phyloP scores from a whole-genome alignment of 176 grass and related monocot species.

The Aegilops bicornis region DNA sequence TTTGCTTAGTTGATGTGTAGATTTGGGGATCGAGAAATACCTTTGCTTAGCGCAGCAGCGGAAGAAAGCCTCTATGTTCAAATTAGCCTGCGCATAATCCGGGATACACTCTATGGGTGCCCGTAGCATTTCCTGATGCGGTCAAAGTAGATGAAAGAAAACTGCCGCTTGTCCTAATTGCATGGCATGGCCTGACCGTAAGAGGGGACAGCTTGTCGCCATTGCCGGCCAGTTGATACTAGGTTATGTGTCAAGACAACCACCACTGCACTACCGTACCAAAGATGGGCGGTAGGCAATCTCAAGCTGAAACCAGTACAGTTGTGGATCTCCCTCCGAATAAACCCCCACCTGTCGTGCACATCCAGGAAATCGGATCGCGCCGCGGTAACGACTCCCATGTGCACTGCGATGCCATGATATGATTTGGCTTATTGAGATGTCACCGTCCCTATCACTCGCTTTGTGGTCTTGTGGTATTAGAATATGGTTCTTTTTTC shows the following conservation, averaged over 20 bases:
- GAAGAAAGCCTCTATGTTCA: not conserved
- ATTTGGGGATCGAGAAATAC: not conserved
- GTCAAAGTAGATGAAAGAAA: not conserved
- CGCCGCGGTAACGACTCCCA: not conserved
- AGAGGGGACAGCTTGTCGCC: slow-evolving; percentile 21
- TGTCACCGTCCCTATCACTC: slow-evolving; percentile 18
- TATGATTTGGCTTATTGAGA: slow-evolving; percentile 17
- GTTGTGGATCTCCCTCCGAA: not conserved
- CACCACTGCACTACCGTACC: not conserved
- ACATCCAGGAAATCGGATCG: not conserved
- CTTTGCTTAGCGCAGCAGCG: not conserved
- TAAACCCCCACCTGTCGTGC: not conserved
- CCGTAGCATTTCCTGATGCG: not conserved
- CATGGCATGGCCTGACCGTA: not conserved
- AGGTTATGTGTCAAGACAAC: not conserved
- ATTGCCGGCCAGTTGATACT: not conserved
- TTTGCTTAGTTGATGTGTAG: not conserved
- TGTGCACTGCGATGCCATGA: slow-evolving; percentile 6
- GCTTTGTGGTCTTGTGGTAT: not conserved
- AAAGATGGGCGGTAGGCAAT: no score
- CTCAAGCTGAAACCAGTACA: not conserved
- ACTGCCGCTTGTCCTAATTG: not conserved
- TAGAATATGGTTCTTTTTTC: not conserved
- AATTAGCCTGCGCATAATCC: not conserved
- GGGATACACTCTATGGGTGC: not conserved